Base-by-base conservation (phyloP, 306 rosid genomes). In the Psophocarpus tetragonolobus region DNA sequence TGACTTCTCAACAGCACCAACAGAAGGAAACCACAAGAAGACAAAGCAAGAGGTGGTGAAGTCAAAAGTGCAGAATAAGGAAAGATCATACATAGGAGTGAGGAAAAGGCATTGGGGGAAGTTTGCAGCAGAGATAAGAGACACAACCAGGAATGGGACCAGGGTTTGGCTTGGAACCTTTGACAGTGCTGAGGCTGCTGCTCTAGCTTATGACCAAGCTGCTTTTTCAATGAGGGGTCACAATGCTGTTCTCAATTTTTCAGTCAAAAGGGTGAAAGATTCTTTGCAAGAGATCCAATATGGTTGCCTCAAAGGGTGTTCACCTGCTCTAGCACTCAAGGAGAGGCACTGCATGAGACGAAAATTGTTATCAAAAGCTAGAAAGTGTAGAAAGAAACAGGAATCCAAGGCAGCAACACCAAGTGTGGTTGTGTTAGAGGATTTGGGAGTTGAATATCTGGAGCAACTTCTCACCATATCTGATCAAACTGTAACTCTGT, bases 131-230 rank as follows among this genome's bases (percentile, higher is more conserved):
- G 98, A 93, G 27, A 91, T 93, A 2, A 86, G 97, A 26, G 98
- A 93, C 50, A 88, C 97, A 5, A 93, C 94, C 0, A 83, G 96
- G 77, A 80, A 83, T 0, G 97, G 97, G 0, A 48, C 69, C 4
- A 72, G 98, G 58, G 98, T 93, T 9, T 93, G 98, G 98, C 92
- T 93, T 3, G 98, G 98, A 38, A 93, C 94, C 3, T 93, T 93
- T 33, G 97, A 91, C 0, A 84, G 70, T 41, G 90, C 89, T 0
- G 93, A 89, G 73, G 93, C 73, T 2, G 98, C 98, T 36, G 98
- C 98, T 18, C 69, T 91, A 7, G 97, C 98, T 1, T 93, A 93
- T 67, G 98, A 93, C 60, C 94, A 93, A 83, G 98, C 98, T 30
- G 93, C 98, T 44, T 89, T 87, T 36, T 54, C 87, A 3, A 81